Conservation (phyloP, 495 filamentous ascomycete species). For the Ascodesmis nigricans region DNA sequence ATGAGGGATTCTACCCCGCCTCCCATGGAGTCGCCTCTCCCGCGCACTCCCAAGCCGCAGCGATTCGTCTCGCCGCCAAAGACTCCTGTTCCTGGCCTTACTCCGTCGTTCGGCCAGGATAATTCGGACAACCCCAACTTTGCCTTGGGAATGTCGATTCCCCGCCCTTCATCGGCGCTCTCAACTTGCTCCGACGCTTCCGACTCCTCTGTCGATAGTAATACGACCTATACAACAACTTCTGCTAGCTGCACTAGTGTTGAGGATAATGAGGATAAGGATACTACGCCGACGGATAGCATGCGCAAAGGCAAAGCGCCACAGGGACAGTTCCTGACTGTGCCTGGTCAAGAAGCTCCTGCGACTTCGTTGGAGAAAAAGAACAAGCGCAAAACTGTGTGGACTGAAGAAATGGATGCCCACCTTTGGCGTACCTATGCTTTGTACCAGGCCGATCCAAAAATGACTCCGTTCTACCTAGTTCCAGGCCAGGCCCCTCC, state of each 20-base stretch:
- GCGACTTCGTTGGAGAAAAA: too few relatives aligned
- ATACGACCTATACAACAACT: conserved; percentile 38
- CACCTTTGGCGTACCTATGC: conserved; percentile 86
- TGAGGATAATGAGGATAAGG: conserved; percentile 29
- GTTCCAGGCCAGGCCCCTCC: conserved; percentile 71
- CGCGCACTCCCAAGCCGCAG: conserved; percentile 17
- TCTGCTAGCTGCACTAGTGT: conserved; percentile 48
- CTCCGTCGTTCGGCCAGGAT: conserved; percentile 11
- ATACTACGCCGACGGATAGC: conserved; percentile 22
- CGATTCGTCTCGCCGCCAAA: conserved; percentile 34
- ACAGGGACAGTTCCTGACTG: conserved; percentile 5
- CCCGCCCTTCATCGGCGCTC: conserved; percentile 35
- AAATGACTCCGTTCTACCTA: conserved; percentile 80
- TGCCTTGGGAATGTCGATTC: conserved; percentile 23
- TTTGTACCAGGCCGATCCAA: conserved; percentile 72
- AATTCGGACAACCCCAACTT: background rate
- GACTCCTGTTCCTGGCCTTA: conserved; percentile 39
- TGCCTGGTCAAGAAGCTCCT: too few relatives aligned
- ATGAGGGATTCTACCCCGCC: conserved; percentile 7
- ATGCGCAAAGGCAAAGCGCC: conserved; percentile 5
- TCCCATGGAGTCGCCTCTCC: conserved; percentile 19
- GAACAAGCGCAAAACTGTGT: conserved; percentile 25
- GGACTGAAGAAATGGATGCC: conserved; percentile 77
- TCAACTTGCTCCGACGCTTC: conserved; percentile 50
- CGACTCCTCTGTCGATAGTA: conserved; percentile 41